A percentile compares a stretch with the other conserved stretches of the same genome.
These are phyloP conservation scores for Macrocystidia cucumis DNA, from an alignment of 1,284 basidiomycete genomes.

Conservation along the genomic window DNA sequence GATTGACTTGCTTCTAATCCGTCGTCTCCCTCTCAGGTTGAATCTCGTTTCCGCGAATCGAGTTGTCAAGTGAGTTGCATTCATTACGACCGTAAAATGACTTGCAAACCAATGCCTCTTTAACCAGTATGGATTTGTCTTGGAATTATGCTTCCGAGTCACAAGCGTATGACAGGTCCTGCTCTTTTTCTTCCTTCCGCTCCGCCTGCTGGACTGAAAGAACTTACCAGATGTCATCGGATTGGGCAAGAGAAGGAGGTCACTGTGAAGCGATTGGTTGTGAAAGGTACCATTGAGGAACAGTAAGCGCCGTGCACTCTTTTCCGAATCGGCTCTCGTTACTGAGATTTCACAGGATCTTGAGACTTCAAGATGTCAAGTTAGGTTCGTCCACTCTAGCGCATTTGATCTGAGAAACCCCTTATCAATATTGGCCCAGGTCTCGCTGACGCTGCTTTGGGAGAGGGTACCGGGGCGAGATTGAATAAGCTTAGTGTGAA, in stretches of 20 bases:
- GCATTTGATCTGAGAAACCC: not conserved
- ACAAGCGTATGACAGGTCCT: slow-evolving; percentile 58
- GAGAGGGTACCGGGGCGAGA: slow-evolving; percentile 52
- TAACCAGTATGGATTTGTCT: slow-evolving; percentile 64
- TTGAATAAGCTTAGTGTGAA: slow-evolving; percentile 55
- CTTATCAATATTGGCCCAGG: slow-evolving; percentile 19
- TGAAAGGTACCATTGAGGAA: slow-evolving; percentile 62
- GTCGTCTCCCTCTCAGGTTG: slow-evolving; percentile 21
- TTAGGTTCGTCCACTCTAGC: slow-evolving; percentile 25
- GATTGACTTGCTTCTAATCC: not conserved
- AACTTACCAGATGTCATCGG: slow-evolving; percentile 36
- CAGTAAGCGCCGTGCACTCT: slow-evolving; percentile 30
- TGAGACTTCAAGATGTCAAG: slow-evolving; percentile 60
- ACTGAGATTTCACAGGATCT: slow-evolving; percentile 33
- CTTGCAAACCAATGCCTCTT: slow-evolving; percentile 3
- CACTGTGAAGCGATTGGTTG: slow-evolving; percentile 58
- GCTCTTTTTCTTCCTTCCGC: not conserved
- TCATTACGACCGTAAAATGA: not conserved
- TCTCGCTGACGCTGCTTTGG: slow-evolving; percentile 58
- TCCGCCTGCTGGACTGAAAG: not conserved
- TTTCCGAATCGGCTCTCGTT: slow-evolving; percentile 2
- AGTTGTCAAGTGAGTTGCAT: slow-evolving; percentile 47
- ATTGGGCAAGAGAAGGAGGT: slow-evolving; percentile 66
- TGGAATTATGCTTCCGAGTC: slow-evolving; percentile 66
- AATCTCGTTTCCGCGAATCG: slow-evolving; percentile 62